Percentiles rank a stretch among this genome's conserved stretches.
phyloP scores from a whole-genome alignment of 2,329 filamentous ascomycete species.

The Colletotrichum abscissum region DNA sequence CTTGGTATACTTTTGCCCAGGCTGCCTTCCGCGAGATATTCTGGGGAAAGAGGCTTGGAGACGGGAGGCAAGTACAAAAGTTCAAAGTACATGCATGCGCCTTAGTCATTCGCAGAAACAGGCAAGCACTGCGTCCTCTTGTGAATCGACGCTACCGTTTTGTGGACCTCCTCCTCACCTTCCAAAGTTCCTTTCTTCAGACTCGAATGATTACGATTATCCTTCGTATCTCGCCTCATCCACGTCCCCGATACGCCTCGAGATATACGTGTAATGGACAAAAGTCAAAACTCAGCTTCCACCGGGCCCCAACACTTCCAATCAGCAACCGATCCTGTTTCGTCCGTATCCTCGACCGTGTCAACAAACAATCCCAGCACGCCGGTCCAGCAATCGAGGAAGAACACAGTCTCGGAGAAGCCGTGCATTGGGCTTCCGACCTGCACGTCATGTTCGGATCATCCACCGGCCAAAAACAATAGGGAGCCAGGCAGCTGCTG shows the following conservation, averaged over 20 bases:
- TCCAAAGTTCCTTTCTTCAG: not conserved
- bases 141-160: not conserved
- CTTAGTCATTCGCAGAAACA: not conserved
- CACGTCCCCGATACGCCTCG: not conserved
- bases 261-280: not conserved
- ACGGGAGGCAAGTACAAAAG: not conserved
- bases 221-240: constrained; percentile 19
- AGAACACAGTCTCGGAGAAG: not conserved
- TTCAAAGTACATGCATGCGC: not conserved
- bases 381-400: not conserved
- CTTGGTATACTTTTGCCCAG: not conserved
- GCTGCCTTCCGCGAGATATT: not conserved
- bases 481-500: too few relatives aligned
- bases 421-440: not conserved
- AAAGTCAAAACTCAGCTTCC: not conserved
- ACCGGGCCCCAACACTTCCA: not conserved
- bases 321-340: not conserved
- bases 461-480: not conserved
- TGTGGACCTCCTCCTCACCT: not conserved
- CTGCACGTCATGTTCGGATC: constrained; percentile 13
- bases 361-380: not conserved
- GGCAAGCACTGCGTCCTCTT: not conserved
- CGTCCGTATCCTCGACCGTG: not conserved
- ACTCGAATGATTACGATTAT: constrained; percentile 2
- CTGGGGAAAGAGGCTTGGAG: not conserved